Evolutionary conservation across 2,329 filamentous ascomycete genomes (phyloP).

Genomic region (Fusarium sororula): DNA sequence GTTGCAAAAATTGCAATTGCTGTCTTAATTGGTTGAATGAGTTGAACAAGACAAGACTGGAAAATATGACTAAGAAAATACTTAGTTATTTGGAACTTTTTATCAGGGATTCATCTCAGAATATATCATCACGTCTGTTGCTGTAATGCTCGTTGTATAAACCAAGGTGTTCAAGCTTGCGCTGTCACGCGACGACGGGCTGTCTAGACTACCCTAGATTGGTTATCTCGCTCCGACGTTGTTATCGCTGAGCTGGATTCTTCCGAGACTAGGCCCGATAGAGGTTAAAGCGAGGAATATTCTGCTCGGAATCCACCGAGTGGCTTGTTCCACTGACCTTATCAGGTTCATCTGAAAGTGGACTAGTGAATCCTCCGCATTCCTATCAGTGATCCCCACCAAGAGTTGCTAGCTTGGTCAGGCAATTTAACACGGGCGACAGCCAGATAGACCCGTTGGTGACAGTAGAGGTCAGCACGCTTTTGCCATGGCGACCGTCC

Average conservation of each 20-base stretch:
- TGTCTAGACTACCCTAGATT: neutral
- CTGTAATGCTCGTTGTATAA: neutral
- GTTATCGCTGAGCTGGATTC: neutral
- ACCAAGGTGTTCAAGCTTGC: neutral
- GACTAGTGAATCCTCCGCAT: neutral
- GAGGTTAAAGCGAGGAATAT: neutral
- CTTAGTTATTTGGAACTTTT: fast-evolving
- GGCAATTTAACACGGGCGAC: neutral
- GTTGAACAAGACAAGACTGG: neutral
- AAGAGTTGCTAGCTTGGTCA: neutral
- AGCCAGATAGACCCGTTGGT: neutral
- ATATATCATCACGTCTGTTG: neutral
- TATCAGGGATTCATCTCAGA: neutral
- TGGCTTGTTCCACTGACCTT: neutral
- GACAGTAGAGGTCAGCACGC: neutral
- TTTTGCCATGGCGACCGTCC: neutral
- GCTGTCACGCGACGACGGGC: neutral
- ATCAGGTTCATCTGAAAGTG: neutral
- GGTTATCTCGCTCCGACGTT: neutral
- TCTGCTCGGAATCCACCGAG: neutral
- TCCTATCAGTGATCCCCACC: neutral
- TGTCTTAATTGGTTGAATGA: fast-evolving
- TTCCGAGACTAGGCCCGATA: neutral
- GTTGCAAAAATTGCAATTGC: fast-evolving
- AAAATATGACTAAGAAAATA: neutral